Evolutionary conservation across 371 early-diverging fungal genomes (phyloP).

Genomic region (Phascolomyces articulosus): DNA sequence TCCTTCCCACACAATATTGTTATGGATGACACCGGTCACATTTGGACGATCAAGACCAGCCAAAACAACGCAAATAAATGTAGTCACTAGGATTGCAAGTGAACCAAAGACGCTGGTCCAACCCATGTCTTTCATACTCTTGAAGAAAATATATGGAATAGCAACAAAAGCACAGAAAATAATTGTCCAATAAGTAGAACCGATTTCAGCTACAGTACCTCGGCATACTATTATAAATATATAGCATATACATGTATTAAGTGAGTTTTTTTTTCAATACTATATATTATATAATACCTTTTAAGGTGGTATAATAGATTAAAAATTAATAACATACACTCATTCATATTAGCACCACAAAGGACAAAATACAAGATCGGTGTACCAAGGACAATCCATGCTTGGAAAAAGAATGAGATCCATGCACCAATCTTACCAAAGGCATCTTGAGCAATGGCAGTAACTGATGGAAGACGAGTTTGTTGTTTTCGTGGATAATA

Average conservation of each 20-base stretch:
- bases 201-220: slow-evolving; percentile 43
- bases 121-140: slow-evolving; percentile 64
- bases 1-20: slow-evolving; percentile 49
- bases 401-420: slow-evolving; percentile 56
- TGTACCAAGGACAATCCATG: slow-evolving; percentile 57
- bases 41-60: slow-evolving; percentile 28
- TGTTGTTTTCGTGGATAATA: slow-evolving; percentile 31
- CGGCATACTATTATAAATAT: slow-evolving; percentile 15
- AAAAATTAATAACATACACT: slow-evolving; percentile 7
- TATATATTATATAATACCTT: not conserved
- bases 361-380: slow-evolving; percentile 62
- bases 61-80: slow-evolving; percentile 31
- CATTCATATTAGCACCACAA: slow-evolving; percentile 50
- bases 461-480: slow-evolving; percentile 45
- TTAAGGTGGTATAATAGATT: not conserved
- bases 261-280: too few species aligned
- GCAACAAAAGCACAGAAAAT: slow-evolving; percentile 59
- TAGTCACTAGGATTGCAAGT: slow-evolving; percentile 47
- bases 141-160: slow-evolving; percentile 58
- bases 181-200: slow-evolving; percentile 60
- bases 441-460: slow-evolving; percentile 31
- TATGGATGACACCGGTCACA: slow-evolving; percentile 19
- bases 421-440: slow-evolving; percentile 48
- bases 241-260: too few species aligned
- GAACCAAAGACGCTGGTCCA: slow-evolving; percentile 65